phyloP scores from a whole-genome alignment of 1,284 basidiomycete genomes.

The Porodaedalea pini region DNA sequence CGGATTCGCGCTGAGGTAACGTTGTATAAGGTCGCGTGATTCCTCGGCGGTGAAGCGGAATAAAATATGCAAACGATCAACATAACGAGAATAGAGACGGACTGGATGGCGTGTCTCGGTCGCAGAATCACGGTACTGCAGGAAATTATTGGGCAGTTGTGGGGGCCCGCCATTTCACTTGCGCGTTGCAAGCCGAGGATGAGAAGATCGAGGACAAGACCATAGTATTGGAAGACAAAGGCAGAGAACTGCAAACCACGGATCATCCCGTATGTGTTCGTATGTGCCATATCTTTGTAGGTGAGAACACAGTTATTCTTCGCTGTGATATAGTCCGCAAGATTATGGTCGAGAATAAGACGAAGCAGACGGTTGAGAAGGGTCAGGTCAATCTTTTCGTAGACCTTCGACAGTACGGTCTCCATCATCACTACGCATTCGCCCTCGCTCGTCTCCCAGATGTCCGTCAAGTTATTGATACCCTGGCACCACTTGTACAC shows the following conservation, averaged over 20 bases:
- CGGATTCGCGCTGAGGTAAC: conserved; percentile 94
- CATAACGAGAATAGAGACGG: conserved; percentile 91
- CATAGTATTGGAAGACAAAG: conserved; percentile 97
- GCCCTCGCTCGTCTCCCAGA: conserved; percentile 96
- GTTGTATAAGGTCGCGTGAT: conserved; percentile 94
- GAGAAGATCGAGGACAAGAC: conserved; percentile 85
- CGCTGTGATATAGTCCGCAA: conserved; percentile 96
- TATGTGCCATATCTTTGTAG: conserved; percentile 93
- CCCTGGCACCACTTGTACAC: conserved; percentile 98
- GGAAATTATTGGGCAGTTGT: conserved; percentile 92
- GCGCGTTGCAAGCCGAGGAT: conserved; percentile 92
- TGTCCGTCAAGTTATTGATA: conserved; percentile 89
- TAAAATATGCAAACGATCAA: conserved; percentile 90
- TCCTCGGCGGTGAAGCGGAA: conserved; percentile 99
- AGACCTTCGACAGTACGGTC: conserved; percentile 92
- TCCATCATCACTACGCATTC: conserved; percentile 98
- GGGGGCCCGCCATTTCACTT: conserved; percentile 97
- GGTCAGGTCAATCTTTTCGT: conserved; percentile 96
- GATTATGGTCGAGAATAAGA: conserved; percentile 93
- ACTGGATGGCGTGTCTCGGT: conserved; percentile 95
- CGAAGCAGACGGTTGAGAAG: conserved; percentile 90
- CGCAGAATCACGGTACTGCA: conserved; percentile 90
- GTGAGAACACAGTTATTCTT: conserved; percentile 91
- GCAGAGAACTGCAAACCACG: conserved; percentile 94
- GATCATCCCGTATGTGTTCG: conserved; percentile 89